A percentile compares a stretch with the other conserved stretches of the same genome.
Conservation (phyloP, 2,329 filamentous ascomycete species). For the Ilyonectria destructans region DNA sequence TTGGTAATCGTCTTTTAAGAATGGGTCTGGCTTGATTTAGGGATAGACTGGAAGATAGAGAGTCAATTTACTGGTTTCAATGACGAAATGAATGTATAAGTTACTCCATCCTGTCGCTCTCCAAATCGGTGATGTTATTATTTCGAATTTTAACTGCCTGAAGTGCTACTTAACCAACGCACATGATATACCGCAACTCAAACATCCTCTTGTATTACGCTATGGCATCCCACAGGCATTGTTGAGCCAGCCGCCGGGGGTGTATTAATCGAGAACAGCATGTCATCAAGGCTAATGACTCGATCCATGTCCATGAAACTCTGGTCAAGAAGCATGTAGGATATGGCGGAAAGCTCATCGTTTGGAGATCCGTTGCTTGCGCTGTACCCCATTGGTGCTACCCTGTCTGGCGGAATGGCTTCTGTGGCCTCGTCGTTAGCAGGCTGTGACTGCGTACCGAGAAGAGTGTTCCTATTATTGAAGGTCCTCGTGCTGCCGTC, state of each 20-base stretch:
- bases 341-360: conserved; percentile 25
- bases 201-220: not conserved
- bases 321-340: conserved; percentile 19
- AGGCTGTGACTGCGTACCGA: not conserved
- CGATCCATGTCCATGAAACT: conserved; percentile 31
- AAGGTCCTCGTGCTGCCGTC: not conserved
- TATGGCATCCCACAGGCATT: not conserved
- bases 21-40: conserved; percentile 27
- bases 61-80: not conserved
- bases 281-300: conserved; percentile 28
- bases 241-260: not conserved
- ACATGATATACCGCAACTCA: not conserved
- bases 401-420: not conserved
- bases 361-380: conserved; percentile 19
- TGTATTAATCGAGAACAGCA: conserved; percentile 23
- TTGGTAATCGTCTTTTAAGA: conserved; percentile 32
- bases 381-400: not conserved
- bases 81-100: not conserved
- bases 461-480: not conserved
- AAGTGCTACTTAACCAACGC: not conserved
- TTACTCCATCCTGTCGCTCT: too few species aligned
- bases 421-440: not conserved
- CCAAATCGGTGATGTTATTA: too few species aligned
- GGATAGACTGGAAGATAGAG: not conserved
- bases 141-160: too few species aligned